Percentiles rank a stretch among this genome's conserved stretches.
Evolutionary conservation across 257 asterid species (phyloP).

Genomic region (Nicotiana tabacum): DNA sequence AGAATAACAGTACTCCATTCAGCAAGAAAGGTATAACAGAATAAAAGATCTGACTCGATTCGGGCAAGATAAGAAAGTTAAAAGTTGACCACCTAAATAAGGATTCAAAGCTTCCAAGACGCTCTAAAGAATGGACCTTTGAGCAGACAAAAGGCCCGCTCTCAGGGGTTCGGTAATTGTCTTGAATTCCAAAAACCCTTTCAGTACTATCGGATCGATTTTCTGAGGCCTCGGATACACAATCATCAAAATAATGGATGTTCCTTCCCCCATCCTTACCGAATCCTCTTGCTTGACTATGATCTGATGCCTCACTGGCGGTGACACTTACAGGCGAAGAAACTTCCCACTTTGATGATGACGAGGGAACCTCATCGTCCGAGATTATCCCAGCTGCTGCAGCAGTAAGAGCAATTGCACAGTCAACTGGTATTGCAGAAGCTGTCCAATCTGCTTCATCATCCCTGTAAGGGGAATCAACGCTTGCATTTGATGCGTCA

Average conservation of each 20-base stretch:
- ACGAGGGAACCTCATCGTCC: constrained; percentile 49
- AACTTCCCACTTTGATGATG: constrained; percentile 49
- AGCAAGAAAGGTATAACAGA: constrained; percentile 14
- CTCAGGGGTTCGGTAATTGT: constrained; percentile 35
- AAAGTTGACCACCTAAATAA: constrained; percentile 57
- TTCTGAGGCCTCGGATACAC: constrained; percentile 42
- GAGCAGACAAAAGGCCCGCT: constrained; percentile 24
- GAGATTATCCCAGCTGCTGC: constrained; percentile 79
- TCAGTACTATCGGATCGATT: constrained; percentile 28
- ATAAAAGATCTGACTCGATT: not conserved
- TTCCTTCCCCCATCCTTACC: constrained; percentile 44
- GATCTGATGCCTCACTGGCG: constrained; percentile 56
- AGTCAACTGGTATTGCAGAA: constrained; percentile 63
- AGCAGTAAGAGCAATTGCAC: constrained; percentile 60
- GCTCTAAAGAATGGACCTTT: constrained; percentile 35
- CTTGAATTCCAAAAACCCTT: constrained; percentile 16
- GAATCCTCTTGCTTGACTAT: constrained; percentile 35
- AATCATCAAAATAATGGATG: constrained; percentile 33
- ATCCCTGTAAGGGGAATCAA: constrained; percentile 36
- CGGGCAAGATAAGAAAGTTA: not conserved
- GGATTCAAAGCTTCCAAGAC: constrained; percentile 54
- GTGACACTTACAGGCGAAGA: constrained; percentile 44
- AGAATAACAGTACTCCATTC: constrained; percentile 14
- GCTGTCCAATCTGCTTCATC: constrained; percentile 56
- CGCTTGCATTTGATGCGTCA: constrained; percentile 30